Conservation (phyloP, 768 basidiomycete genomes). For the Pulveroboletus sp. region DNA sequence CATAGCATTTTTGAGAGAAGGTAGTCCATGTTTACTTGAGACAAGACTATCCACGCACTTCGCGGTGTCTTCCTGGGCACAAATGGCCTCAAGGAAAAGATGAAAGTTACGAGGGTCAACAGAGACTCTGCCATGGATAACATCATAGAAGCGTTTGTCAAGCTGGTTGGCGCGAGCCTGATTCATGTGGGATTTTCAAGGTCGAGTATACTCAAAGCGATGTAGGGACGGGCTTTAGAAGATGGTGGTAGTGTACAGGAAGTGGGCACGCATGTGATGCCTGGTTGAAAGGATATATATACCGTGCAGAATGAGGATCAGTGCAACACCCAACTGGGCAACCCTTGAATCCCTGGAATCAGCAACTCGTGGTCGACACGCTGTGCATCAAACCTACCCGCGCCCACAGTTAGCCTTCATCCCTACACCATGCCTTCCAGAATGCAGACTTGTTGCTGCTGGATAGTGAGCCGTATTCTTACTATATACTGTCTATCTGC, state of each 20-base stretch:
- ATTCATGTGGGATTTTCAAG: slow-evolving; percentile 5
- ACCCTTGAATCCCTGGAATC: neutral
- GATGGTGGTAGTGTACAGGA: slow-evolving; percentile 1
- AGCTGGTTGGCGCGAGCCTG: slow-evolving; percentile 25
- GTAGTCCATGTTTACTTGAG: slow-evolving; percentile 33
- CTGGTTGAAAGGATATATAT: neutral
- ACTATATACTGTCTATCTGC: too few relatives aligned
- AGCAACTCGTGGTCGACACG: neutral
- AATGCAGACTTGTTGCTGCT: too few relatives aligned
- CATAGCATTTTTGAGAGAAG: slow-evolving; percentile 40
- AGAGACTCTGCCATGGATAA: slow-evolving; percentile 28
- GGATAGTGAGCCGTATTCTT: too few relatives aligned
- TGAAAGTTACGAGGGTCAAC: slow-evolving; percentile 21
- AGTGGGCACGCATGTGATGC: neutral
- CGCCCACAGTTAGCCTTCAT: neutral
- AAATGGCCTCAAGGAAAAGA: slow-evolving; percentile 46
- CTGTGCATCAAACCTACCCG: neutral
- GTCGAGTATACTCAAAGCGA: neutral
- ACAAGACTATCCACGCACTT: slow-evolving; percentile 37
- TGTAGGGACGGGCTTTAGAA: neutral
- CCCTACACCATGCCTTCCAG: neutral
- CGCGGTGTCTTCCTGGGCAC: slow-evolving; percentile 35
- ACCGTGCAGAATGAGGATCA: neutral
- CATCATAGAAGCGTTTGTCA: slow-evolving; percentile 31
- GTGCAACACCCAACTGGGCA: slow-evolving; percentile 1